Conservation (phyloP, 768 basidiomycete species). For the Leccinum variicolor region DNA sequence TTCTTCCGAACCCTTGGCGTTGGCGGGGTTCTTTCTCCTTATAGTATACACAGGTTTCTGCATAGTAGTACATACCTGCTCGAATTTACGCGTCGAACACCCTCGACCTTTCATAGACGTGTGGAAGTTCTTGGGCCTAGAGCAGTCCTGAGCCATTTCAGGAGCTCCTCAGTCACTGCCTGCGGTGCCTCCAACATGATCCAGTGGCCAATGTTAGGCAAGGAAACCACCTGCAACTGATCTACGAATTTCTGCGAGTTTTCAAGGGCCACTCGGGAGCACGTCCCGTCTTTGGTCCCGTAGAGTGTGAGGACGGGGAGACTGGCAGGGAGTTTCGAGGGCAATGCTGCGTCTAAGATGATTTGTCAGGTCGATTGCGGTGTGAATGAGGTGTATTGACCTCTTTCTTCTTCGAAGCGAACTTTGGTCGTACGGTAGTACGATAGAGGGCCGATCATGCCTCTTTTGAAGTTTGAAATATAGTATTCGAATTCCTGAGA, state of each 20-base stretch:
- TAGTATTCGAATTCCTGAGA: slow-evolving; percentile 57
- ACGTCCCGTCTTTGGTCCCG: slow-evolving; percentile 54
- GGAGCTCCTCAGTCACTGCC: slow-evolving; percentile 46
- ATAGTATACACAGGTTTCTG: not conserved
- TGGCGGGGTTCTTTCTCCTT: too few species aligned
- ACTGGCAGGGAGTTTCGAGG: slow-evolving; percentile 39
- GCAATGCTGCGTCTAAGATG: slow-evolving; percentile 41
- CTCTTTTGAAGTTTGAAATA: slow-evolving; percentile 39
- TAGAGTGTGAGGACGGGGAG: slow-evolving; percentile 62
- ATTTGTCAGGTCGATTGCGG: not conserved
- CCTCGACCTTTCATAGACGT: slow-evolving; percentile 6
- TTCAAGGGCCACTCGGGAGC: slow-evolving; percentile 38
- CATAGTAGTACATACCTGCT: not conserved
- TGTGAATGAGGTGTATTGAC: slow-evolving; percentile 14
- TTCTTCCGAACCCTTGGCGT: not conserved
- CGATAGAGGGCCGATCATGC: slow-evolving; percentile 70
- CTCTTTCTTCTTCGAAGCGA: slow-evolving; percentile 65
- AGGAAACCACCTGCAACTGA: slow-evolving; percentile 45
- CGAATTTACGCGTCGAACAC: not conserved
- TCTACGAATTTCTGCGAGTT: slow-evolving; percentile 50
- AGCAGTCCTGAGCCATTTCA: slow-evolving; percentile 40
- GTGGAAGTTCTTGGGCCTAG: not conserved
- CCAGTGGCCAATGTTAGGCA: slow-evolving; percentile 67
- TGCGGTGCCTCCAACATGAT: slow-evolving; percentile 61
- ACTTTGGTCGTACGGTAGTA: slow-evolving; percentile 65